These are phyloP conservation scores for Scytalidium lignicola DNA, from an alignment of 2,329 filamentous ascomycete genomes.

Conservation along the genomic window DNA sequence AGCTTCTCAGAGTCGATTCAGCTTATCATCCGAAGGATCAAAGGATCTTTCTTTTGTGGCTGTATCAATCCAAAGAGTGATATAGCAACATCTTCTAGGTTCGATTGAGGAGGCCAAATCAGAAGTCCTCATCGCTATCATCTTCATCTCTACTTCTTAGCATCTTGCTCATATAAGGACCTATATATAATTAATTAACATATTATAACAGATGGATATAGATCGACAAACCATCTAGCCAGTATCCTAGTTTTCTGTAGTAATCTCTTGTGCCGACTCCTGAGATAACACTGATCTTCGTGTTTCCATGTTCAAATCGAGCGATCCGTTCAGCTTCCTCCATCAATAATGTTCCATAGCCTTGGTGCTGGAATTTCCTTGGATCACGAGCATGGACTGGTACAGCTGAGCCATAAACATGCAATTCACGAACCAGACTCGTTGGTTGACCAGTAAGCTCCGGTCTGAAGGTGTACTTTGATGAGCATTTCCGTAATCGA, in stretches of 20 bases:
- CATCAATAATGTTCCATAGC: slow-evolving; percentile 94
- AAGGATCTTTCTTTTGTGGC: too few species aligned
- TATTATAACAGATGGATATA: background rate
- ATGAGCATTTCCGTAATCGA: slow-evolving; percentile 82
- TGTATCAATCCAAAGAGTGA: too few species aligned
- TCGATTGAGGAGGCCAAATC: background rate
- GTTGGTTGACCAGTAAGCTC: slow-evolving; percentile 84
- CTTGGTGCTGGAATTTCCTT: slow-evolving; percentile 96
- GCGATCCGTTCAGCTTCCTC: slow-evolving; percentile 96
- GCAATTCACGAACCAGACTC: slow-evolving; percentile 87
- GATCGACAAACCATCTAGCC: slow-evolving; percentile 86
- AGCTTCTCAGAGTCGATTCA: too few species aligned
- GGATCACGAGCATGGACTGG: slow-evolving; percentile 93
- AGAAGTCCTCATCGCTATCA: slow-evolving; percentile 24
- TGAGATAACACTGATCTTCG: slow-evolving; percentile 96
- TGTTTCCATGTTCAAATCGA: slow-evolving; percentile 85
- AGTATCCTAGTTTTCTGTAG: slow-evolving; percentile 89
- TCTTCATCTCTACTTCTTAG: slow-evolving; percentile 24
- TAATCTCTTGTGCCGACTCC: slow-evolving; percentile 95
- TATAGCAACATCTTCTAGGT: too few species aligned
- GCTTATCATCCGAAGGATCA: too few species aligned
- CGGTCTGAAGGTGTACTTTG: slow-evolving; percentile 85
- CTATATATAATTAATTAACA: slow-evolving; percentile 10
- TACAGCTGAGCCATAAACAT: slow-evolving; percentile 97
- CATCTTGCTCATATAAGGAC: slow-evolving; percentile 29